These are phyloP conservation scores for Asclepias syriaca DNA, from an alignment of 257 asterid species.

Conservation along the genomic window DNA sequence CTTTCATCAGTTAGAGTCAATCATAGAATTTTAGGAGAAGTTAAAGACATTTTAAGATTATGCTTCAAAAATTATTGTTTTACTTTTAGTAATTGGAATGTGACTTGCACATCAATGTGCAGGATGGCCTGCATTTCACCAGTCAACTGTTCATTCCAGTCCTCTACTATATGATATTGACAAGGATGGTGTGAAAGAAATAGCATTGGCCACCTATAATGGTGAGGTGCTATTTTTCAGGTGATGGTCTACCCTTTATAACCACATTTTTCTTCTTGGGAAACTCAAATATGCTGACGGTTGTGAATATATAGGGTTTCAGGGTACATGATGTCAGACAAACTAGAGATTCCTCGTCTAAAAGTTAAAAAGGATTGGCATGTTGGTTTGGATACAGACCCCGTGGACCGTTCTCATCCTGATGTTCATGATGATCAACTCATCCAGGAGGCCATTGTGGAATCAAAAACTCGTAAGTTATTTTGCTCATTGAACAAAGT, in stretches of 20 bases:
- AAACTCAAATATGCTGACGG: slow-evolving; percentile 7
- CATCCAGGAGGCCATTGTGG: slow-evolving; percentile 53
- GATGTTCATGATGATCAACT: slow-evolving; percentile 83
- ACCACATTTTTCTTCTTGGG: not conserved
- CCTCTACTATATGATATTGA: slow-evolving; percentile 93
- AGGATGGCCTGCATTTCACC: slow-evolving; percentile 99
- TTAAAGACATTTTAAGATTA: not conserved
- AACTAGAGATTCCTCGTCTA: slow-evolving; percentile 81
- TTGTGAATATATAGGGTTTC: slow-evolving; percentile 54
- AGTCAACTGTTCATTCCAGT: slow-evolving; percentile 94
- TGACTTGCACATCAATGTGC: slow-evolving; percentile 19
- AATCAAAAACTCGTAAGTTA: slow-evolving; percentile 51
- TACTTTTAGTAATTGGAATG: not conserved
- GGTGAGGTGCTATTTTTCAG: slow-evolving; percentile 98
- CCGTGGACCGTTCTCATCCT: slow-evolving; percentile 89
- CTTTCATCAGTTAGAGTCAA: not conserved
- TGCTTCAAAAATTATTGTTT: not conserved
- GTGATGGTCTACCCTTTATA: slow-evolving; percentile 29
- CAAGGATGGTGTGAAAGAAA: slow-evolving; percentile 97
- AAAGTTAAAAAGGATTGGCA: slow-evolving; percentile 91
- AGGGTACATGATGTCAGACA: slow-evolving; percentile 91
- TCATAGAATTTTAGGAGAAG: not conserved
- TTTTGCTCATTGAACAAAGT: slow-evolving; percentile 5
- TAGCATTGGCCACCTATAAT: slow-evolving; percentile 89
- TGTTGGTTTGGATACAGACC: slow-evolving; percentile 84